Percentiles rank a stretch among this genome's conserved stretches.
These are phyloP conservation scores for Arthrobotrys sinensis DNA, from an alignment of 2,329 filamentous ascomycete genomes.

Conservation along the genomic window DNA sequence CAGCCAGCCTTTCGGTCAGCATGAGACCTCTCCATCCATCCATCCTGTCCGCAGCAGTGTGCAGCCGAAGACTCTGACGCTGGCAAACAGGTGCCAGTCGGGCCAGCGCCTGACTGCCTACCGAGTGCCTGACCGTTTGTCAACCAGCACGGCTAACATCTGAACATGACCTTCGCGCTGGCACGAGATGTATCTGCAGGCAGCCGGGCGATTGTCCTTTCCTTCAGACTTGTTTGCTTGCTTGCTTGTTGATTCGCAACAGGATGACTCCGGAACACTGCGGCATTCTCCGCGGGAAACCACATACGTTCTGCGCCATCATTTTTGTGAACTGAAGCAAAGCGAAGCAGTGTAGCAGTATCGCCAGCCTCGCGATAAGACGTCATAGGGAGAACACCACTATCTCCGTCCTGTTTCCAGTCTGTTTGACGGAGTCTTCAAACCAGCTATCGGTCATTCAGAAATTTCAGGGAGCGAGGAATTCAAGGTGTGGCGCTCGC, in stretches of 20 bases:
- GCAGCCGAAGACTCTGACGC: slow-evolving; percentile 16
- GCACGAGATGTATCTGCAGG: slow-evolving; percentile 35
- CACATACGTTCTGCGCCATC: neutral
- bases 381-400: slow-evolving; percentile 8
- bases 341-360: neutral
- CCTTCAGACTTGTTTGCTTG: neutral
- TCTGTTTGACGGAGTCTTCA: slow-evolving; percentile 3
- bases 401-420: slow-evolving; percentile 18
- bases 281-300: slow-evolving; percentile 30
- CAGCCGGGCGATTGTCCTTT: slow-evolving; percentile 9
- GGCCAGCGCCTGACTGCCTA: slow-evolving; percentile 28
- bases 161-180: slow-evolving; percentile 27
- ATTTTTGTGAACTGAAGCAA: neutral
- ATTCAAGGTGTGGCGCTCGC: slow-evolving; percentile 36
- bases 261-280: neutral
- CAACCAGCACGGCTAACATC: neutral
- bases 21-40: slow-evolving; percentile 16
- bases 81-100: neutral
- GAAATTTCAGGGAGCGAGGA: neutral
- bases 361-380: slow-evolving; percentile 6
- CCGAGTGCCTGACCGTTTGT: slow-evolving; percentile 6
- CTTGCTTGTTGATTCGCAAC: neutral
- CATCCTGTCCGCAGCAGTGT: slow-evolving; percentile 47
- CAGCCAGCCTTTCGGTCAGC: slow-evolving; percentile 27
- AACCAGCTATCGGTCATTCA: neutral